Percentiles rank a stretch among this genome's conserved stretches.
These are phyloP conservation scores for Lipomyces kockii DNA, from an alignment of 805 yeast species.

Conservation along the genomic window DNA sequence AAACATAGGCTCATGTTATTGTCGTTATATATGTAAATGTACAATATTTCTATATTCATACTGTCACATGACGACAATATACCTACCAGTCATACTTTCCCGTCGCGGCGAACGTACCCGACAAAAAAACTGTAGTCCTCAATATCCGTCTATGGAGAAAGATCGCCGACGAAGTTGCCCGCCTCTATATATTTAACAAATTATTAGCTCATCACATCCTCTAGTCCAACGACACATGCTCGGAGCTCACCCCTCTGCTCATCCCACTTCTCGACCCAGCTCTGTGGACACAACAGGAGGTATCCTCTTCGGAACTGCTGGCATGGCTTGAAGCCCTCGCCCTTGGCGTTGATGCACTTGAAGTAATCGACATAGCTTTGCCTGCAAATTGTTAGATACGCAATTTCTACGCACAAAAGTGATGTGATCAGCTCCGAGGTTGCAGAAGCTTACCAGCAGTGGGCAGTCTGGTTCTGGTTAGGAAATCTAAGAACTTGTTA, in stretches of 20 bases:
- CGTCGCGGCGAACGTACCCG: neutral
- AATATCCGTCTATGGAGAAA: slow-evolving; percentile 8
- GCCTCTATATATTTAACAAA: slow-evolving; percentile 23
- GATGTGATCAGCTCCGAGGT: too few species aligned
- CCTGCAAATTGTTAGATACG: slow-evolving; percentile 14
- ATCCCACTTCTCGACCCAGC: slow-evolving; percentile 50
- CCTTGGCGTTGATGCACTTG: slow-evolving; percentile 95
- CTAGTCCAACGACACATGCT: neutral
- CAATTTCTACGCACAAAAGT: neutral
- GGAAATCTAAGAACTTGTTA: slow-evolving; percentile 65
- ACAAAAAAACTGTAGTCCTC: neutral
- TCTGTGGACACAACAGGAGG: slow-evolving; percentile 47
- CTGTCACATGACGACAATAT: neutral
- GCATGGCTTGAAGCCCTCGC: slow-evolving; percentile 98
- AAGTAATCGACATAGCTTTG: slow-evolving; percentile 97
- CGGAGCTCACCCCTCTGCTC: slow-evolving; percentile 47
- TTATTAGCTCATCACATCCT: neutral
- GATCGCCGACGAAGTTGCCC: slow-evolving; percentile 41
- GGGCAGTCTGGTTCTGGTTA: slow-evolving; percentile 95
- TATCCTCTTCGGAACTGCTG: slow-evolving; percentile 90
- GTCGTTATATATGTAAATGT: neutral
- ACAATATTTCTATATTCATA: neutral
- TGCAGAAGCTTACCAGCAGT: slow-evolving; percentile 68
- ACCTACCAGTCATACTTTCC: neutral
- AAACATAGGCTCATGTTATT: neutral